A percentile compares a stretch with the other conserved stretches of the same genome.
Evolutionary conservation across 2,329 filamentous ascomycete genomes (phyloP).

Genomic region (Venturia aucupariae): DNA sequence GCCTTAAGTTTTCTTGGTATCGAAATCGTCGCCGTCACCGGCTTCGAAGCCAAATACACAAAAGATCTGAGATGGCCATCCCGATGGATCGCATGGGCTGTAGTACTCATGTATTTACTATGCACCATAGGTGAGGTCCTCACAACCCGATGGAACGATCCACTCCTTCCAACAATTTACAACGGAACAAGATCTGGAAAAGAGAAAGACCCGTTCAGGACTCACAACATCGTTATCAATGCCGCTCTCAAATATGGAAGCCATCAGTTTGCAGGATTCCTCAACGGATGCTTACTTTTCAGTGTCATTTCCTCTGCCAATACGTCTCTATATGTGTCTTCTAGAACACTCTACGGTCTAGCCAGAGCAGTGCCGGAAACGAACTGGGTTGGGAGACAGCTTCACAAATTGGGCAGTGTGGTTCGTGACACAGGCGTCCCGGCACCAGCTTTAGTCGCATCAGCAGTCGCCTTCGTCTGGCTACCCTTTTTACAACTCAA

Average conservation of each 20-base stretch:
- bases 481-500: background rate
- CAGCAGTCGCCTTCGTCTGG: background rate
- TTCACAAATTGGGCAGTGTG: background rate
- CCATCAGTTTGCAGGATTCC: background rate
- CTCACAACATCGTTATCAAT: background rate
- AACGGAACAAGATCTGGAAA: background rate
- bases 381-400: background rate
- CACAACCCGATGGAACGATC: background rate
- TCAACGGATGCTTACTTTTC: constrained; percentile 2
- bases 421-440: background rate
- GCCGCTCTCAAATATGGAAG: background rate
- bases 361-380: background rate
- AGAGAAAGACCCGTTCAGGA: background rate
- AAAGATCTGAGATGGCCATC: background rate
- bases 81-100: background rate
- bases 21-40: background rate
- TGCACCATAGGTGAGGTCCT: background rate
- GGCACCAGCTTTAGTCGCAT: background rate
- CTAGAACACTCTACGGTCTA: background rate
- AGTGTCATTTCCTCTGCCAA: constrained; percentile 5
- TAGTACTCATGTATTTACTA: background rate
- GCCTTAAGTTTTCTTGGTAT: background rate
- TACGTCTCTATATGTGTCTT: background rate
- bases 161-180: background rate
- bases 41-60: background rate